phyloP scores from a whole-genome alignment of 345 rosid genomes.

The Atalantia buxifolia region DNA sequence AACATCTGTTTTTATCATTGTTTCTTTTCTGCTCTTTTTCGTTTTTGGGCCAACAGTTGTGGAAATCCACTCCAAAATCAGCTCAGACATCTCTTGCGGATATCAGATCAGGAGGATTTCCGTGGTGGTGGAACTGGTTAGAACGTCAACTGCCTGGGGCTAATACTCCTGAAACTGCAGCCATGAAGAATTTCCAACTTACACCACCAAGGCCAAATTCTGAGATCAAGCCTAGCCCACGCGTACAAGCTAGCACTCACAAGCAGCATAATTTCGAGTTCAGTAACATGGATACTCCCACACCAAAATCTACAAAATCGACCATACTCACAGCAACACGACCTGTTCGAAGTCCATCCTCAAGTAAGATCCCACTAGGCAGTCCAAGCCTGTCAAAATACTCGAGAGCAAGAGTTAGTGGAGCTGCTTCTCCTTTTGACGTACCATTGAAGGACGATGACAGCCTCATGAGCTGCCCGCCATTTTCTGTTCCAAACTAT shows the following conservation, averaged over 20 bases:
- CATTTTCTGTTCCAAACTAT: slow-evolving; percentile 84
- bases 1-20: background rate
- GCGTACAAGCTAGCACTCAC: slow-evolving; percentile 41
- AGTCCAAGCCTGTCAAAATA: slow-evolving; percentile 50
- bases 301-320: slow-evolving; percentile 79
- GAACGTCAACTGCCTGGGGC: slow-evolving; percentile 57
- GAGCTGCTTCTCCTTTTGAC: slow-evolving; percentile 53
- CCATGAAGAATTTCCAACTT: slow-evolving; percentile 34
- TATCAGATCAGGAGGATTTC: slow-evolving; percentile 56
- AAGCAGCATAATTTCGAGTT: slow-evolving; percentile 40
- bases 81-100: slow-evolving; percentile 37
- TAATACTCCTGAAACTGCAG: slow-evolving; percentile 33
- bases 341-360: slow-evolving; percentile 48
- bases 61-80: slow-evolving; percentile 58
- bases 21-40: background rate
- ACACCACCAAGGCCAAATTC: slow-evolving; percentile 58
- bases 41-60: slow-evolving; percentile 30
- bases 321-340: slow-evolving; percentile 39
- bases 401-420: slow-evolving; percentile 59
- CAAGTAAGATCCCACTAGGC: slow-evolving; percentile 32
- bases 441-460: slow-evolving; percentile 78
- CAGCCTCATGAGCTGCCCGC: slow-evolving; percentile 88
- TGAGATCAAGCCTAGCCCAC: slow-evolving; percentile 52
- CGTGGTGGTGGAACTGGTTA: slow-evolving; percentile 99
- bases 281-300: slow-evolving; percentile 57